Evolutionary conservation across 768 basidiomycete species (phyloP), one percentile per base, ranked within the genome.

Genomic region (Tubosaeta sp.): DNA sequence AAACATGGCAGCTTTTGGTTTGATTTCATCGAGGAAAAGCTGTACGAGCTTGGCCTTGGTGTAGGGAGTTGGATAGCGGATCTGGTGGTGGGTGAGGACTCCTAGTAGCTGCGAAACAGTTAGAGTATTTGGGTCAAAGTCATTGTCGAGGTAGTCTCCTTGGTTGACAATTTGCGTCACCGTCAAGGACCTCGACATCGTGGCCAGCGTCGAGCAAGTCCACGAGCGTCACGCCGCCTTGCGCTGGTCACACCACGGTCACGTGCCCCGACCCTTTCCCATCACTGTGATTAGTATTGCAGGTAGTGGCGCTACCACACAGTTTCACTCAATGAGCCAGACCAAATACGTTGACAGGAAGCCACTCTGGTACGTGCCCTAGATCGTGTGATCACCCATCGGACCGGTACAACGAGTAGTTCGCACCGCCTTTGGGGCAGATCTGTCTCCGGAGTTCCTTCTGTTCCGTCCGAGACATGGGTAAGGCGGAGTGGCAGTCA

Each of bases 71-170:
- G 88, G 86, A 68, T 83, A 89, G 39, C 74, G 76, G 63, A 91
- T 71, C 57, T 86, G 83, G 69, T 93, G 90, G 62, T 82, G 86
- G 36, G 81, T 80, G 49, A 93, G 75, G 29, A 93, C 73, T 40
- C 88, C 90, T 11, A 88, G 76, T 6, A 93, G 74, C 61, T 92
- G 88, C n/a, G 88, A 78, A 24, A 92, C 81, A 1, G 90, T 93
- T 48, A 93, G 78, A 2, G 78, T 69, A 2, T 77, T 55, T 16
- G 91, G 83, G 57, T 93, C 83, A 49, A 91, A 93, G 62, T 86
- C 82, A 10, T 81, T 78, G 53, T 88, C 77, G 53, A 93, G 82
- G 68, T 93, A 93, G 67, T 87, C 81, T 61, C 88, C 91, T 29
- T 77, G 69, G 19, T 68, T 74, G 59, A 93, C 84, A 48, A 93